phyloP scores from a whole-genome alignment of 2,329 filamentous ascomycete species.

The Penicillium sumatraense region DNA sequence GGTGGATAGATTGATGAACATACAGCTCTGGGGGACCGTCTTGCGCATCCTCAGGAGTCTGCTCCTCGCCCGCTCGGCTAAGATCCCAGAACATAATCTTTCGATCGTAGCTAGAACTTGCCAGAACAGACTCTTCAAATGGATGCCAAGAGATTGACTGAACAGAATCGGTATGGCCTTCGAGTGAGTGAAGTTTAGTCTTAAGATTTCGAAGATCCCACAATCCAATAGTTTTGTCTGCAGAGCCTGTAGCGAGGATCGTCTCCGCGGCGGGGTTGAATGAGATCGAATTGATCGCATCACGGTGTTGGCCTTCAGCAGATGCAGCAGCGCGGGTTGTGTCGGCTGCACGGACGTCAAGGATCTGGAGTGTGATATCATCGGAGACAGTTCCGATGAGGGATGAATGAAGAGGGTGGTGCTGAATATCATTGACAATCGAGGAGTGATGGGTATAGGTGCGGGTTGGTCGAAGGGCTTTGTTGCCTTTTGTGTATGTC shows the following conservation, averaged over 20 bases:
- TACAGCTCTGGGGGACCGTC: conserved; percentile 94
- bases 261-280: conserved; percentile 94
- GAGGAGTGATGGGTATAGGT: conserved; percentile 87
- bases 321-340: conserved; percentile 71
- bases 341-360: conserved; percentile 76
- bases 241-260: conserved; percentile 88
- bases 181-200: conserved; percentile 84
- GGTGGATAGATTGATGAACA: conserved; percentile 44
- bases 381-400: conserved; percentile 94
- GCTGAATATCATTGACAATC: conserved; percentile 96
- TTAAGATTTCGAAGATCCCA: conserved; percentile 95
- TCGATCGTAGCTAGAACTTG: conserved; percentile 89
- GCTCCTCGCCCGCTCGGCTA: conserved; percentile 88
- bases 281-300: conserved; percentile 93
- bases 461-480: conserved; percentile 70
- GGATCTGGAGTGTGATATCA: conserved; percentile 88
- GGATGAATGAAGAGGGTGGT: conserved; percentile 82
- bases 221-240: conserved; percentile 90
- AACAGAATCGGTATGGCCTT: conserved; percentile 86
- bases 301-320: conserved; percentile 75
- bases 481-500: conserved; percentile 71
- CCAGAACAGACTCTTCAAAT: conserved; percentile 82
- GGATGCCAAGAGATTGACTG: conserved; percentile 96
- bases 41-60: conserved; percentile 90
- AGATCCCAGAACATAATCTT: conserved; percentile 97